Base-by-base conservation (phyloP, 352 stramenopile species). In the Phytopythium mirpurense region DNA sequence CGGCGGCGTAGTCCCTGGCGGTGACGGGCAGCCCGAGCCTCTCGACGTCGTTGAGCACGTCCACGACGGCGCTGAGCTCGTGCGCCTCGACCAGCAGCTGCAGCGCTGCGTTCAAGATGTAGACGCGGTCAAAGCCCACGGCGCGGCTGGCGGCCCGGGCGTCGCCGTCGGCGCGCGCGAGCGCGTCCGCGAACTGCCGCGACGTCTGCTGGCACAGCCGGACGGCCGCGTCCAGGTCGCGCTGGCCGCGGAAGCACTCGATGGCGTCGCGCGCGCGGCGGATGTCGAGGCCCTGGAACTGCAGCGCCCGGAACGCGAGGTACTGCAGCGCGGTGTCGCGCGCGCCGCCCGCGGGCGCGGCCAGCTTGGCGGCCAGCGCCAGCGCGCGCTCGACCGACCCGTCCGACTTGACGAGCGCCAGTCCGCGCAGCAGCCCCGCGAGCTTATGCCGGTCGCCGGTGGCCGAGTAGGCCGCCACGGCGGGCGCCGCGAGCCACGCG, bases 361-460 rank as follows among this genome's bases (percentile, higher is more conserved):
- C 44, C 5, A 50, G 27, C 12, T 75, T 77, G 23, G 63, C 45
- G 31, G 53, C 42, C 15, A 68, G 47, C 10, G 62, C 58, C 10
- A 87, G 51, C 10, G 70, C 76, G 32, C 62, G 58, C 44, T 50
- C 44, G n/a, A 35, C 44, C 15, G 10, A 53, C 57, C 35, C 74
- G 64, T n/a, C n/a, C n/a, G 9, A 71, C 42, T 73, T 62, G 9
- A 72, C 55, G 23, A 54, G 42, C 12, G 36, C 40, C 40, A 88
- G 86, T 5, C 70, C 72, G 7, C 59, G 58, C 21, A 90, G 19
- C 23, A 90, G 58, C 7, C 54, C 66, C 10, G 62, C 51, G 9
- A 88, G 60, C 60, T 88, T 86, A 42, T 72, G 46, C 21, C 72
- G 55, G 16, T 85, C 65, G 24, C 61, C 62, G 19, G 63, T 80